Evolutionary conservation across 73 alveolate genomes (phyloP).

Genomic region (Paramecium bursaria): DNA sequence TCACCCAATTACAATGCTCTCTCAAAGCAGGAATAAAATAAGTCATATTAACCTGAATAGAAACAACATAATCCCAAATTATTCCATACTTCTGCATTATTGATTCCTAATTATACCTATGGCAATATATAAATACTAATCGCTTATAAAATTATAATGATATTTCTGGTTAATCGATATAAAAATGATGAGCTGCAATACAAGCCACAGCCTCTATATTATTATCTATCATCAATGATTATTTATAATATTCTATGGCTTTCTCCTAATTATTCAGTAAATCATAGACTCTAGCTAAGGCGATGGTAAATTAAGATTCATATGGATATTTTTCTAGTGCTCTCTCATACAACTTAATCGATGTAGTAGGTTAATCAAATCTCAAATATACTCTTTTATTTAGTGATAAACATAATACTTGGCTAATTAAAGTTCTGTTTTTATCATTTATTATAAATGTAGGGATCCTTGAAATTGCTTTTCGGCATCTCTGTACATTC

Average conservation of each 20-base stretch:
- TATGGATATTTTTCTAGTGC: conserved; percentile 83
- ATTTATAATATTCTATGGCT: conserved; percentile 87
- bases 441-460: conserved; percentile 90
- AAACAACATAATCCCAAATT: conserved; percentile 98
- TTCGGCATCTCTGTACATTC: conserved; percentile 98
- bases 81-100: conserved; percentile 97
- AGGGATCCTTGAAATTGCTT: conserved; percentile 94
- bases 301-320: conserved; percentile 85
- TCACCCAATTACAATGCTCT: conserved; percentile 69
- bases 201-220: conserved; percentile 99
- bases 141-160: conserved; percentile 97
- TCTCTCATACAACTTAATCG: conserved; percentile 87
- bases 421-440: conserved; percentile 90
- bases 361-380: conserved; percentile 95
- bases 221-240: conserved; percentile 85
- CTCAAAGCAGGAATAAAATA: conserved; percentile 70
- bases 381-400: conserved; percentile 78
- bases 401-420: conserved; percentile 78
- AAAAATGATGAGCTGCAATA: conserved; percentile 97
- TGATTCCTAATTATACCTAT: conserved; percentile 95
- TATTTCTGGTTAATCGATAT: conserved; percentile 98
- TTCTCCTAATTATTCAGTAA: conserved; percentile 86
- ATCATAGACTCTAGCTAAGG: conserved; percentile 95
- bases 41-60: conserved; percentile 87
- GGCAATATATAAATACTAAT: conserved; percentile 32